Conservation (phyloP, 805 yeast genomes). For the Cyberlindnera maritima region DNA sequence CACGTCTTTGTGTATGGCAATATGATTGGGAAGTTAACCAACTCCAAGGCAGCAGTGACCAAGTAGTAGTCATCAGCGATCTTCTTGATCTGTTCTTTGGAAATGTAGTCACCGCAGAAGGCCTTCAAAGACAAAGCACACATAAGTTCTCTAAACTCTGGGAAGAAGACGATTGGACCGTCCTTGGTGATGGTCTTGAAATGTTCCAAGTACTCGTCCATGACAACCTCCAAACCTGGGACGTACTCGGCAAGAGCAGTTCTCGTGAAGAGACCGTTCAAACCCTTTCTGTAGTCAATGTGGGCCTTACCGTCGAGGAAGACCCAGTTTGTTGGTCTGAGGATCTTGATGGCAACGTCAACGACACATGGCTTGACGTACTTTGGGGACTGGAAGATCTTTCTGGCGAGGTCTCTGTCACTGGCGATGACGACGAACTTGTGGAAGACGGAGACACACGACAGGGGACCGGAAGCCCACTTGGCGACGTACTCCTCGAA, state of each 20-base stretch:
- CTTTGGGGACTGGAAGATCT: conserved; percentile 77
- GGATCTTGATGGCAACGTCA: conserved; percentile 90
- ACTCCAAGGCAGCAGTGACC: conserved; percentile 93
- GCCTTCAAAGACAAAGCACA: conserved; percentile 92
- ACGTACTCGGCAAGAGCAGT: conserved; percentile 80
- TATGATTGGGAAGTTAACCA: conserved; percentile 96
- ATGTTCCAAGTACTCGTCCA: conserved; percentile 74
- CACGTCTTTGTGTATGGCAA: conserved; percentile 96
- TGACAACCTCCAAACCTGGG: conserved; percentile 79
- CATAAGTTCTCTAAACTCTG: conserved; percentile 91
- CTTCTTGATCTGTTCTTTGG: conserved; percentile 82
- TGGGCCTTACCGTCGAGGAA: conserved; percentile 96
- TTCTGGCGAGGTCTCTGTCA: conserved; percentile 82
- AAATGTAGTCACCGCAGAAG: conserved; percentile 93
- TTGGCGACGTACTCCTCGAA: conserved; percentile 90
- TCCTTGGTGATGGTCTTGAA: conserved; percentile 59
- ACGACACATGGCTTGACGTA: conserved; percentile 97
- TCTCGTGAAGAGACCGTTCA: conserved; percentile 86
- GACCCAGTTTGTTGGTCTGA: conserved; percentile 97
- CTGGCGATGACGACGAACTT: conserved; percentile 95
- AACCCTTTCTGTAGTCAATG: conserved; percentile 84
- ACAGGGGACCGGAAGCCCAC: conserved; percentile 92
- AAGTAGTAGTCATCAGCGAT: conserved; percentile 91
- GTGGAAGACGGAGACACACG: conserved; percentile 97
- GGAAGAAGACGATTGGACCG: conserved; percentile 78